Evolutionary conservation across 1,284 basidiomycete species (phyloP).

Genomic region (Fomitopsis schrenkii): DNA sequence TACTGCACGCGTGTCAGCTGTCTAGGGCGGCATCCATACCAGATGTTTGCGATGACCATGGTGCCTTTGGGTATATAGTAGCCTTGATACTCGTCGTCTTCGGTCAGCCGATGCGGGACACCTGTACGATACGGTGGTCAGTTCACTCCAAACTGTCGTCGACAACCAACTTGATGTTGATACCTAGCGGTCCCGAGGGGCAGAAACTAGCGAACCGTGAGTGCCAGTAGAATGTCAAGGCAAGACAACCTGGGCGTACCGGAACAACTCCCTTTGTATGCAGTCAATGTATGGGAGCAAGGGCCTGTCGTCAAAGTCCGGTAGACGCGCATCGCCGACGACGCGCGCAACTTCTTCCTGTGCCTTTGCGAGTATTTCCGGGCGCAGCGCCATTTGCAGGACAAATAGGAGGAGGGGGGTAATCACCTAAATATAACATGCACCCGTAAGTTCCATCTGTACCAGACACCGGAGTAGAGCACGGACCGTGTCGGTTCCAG

Average conservation of each 20-base stretch:
- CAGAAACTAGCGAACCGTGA: background rate
- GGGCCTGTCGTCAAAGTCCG: constrained; percentile 42
- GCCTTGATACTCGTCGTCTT: constrained; percentile 18
- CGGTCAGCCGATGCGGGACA: constrained; percentile 16
- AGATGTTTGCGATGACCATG: constrained; percentile 20
- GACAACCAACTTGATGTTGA: background rate
- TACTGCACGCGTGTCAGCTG: background rate
- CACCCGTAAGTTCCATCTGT: background rate
- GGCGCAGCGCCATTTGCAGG: constrained; percentile 47
- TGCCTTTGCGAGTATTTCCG: constrained; percentile 43
- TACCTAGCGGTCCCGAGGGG: background rate
- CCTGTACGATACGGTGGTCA: background rate
- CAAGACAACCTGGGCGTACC: constrained; percentile 7
- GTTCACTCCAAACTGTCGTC: background rate
- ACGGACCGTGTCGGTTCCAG: constrained; percentile 22
- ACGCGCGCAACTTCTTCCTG: constrained; percentile 30
- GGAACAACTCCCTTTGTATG: constrained; percentile 29
- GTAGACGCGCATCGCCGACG: constrained; percentile 40
- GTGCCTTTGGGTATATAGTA: constrained; percentile 17
- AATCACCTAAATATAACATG: background rate
- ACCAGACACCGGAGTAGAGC: background rate
- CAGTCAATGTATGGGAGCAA: constrained; percentile 36
- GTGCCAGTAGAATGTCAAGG: background rate
- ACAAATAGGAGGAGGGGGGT: constrained; percentile 27
- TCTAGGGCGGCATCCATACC: background rate